A percentile compares a stretch with the other conserved stretches of the same genome.
Evolutionary conservation across 768 basidiomycete species (phyloP).

Genomic region (Gautieria morchelliformis): DNA sequence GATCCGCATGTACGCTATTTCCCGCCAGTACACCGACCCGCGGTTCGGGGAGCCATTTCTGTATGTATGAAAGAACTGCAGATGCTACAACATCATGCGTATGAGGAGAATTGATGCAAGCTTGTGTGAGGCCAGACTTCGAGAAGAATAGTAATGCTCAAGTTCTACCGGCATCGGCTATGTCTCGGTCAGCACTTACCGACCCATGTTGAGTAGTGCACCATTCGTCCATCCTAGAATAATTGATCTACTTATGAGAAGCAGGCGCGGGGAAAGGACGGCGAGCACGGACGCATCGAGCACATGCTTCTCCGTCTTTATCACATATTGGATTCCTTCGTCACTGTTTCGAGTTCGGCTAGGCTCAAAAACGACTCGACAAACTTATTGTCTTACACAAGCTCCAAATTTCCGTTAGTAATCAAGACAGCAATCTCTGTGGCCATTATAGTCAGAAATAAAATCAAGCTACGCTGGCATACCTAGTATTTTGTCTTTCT

Average conservation of each 20-base stretch:
- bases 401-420: slow-evolving; percentile 73
- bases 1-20: slow-evolving; percentile 79
- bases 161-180: not conserved
- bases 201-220: slow-evolving; percentile 73
- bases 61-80: slow-evolving; percentile 66
- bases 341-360: slow-evolving; percentile 29
- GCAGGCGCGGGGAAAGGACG: not conserved
- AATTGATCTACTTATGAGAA: not conserved
- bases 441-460: not conserved
- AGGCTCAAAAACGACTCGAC: not conserved
- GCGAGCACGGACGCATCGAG: slow-evolving; percentile 51
- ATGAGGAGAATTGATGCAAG: slow-evolving; percentile 66
- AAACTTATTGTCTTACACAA: slow-evolving; percentile 28
- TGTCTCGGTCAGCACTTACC: slow-evolving; percentile 29
- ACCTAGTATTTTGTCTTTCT: slow-evolving; percentile 66
- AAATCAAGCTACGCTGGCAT: slow-evolving; percentile 25
- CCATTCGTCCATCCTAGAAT: slow-evolving; percentile 76
- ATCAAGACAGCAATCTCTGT: slow-evolving; percentile 49
- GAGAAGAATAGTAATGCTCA: slow-evolving; percentile 4
- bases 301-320: slow-evolving; percentile 57
- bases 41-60: slow-evolving; percentile 70
- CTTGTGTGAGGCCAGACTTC: slow-evolving; percentile 74
- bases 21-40: slow-evolving; percentile 70
- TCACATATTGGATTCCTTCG: slow-evolving; percentile 67
- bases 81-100: slow-evolving; percentile 48